phyloP scores from a whole-genome alignment of 2,329 filamentous ascomycete genomes.

The Paraphaeosphaeria minitans region DNA sequence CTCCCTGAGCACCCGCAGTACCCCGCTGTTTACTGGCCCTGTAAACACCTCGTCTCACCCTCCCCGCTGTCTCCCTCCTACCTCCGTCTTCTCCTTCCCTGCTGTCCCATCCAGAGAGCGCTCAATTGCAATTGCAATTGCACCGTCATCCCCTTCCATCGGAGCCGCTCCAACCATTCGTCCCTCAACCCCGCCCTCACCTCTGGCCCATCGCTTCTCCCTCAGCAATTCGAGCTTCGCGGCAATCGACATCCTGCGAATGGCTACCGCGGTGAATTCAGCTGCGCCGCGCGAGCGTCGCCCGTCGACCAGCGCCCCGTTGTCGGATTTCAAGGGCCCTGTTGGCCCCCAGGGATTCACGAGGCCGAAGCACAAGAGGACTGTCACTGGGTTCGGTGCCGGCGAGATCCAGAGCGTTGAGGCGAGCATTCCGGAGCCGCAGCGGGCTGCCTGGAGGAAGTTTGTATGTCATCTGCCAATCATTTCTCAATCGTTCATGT shows the following conservation, averaged over 20 bases:
- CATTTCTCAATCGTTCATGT: neutral
- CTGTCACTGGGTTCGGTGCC: slow-evolving; percentile 90
- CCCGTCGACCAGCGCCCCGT: slow-evolving; percentile 80
- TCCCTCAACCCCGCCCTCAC: slow-evolving; percentile 35
- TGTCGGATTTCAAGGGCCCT: slow-evolving; percentile 83
- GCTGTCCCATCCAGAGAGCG: neutral
- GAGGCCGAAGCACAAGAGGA: slow-evolving; percentile 95
- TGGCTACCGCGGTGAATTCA: slow-evolving; percentile 39
- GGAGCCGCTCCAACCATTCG: slow-evolving; percentile 17
- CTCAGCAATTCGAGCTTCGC: slow-evolving; percentile 30
- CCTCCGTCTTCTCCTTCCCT: neutral
- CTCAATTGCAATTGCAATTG: slow-evolving; percentile 7
- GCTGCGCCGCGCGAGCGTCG: slow-evolving; percentile 69
- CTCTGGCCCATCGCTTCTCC: slow-evolving; percentile 30
- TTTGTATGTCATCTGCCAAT: slow-evolving; percentile 52
- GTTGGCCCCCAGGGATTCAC: slow-evolving; percentile 75
- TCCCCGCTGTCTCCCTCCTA: neutral
- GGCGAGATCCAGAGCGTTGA: slow-evolving; percentile 93
- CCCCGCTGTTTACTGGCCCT: slow-evolving; percentile 6
- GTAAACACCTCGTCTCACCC: slow-evolving; percentile 1
- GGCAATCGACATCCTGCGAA: slow-evolving; percentile 37
- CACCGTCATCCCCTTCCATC: slow-evolving; percentile 10
- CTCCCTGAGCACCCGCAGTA: neutral
- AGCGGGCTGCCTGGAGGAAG: slow-evolving; percentile 77
- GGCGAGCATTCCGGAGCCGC: slow-evolving; percentile 85